A percentile compares a stretch with the other conserved stretches of the same genome.
phyloP scores from a whole-genome alignment of 75 land plant species.

The Sequoia sempervirens region DNA sequence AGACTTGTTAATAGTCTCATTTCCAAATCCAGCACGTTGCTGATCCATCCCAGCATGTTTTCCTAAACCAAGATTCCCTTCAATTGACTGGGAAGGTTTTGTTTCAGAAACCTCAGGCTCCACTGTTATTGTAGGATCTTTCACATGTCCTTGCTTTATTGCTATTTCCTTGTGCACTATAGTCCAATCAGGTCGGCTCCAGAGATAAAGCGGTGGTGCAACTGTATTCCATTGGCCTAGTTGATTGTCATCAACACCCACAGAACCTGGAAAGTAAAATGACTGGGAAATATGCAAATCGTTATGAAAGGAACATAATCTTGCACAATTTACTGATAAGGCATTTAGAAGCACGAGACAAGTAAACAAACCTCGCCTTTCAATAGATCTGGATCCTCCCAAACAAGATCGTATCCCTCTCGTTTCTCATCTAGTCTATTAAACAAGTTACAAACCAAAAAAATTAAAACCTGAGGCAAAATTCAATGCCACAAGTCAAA shows the following conservation, averaged over 20 bases:
- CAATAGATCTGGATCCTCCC: constrained; percentile 54
- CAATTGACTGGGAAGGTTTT: neutral
- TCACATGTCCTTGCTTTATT: constrained; percentile 34
- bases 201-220: constrained; percentile 70
- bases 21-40: neutral
- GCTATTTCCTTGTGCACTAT: constrained; percentile 50
- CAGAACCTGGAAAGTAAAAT: constrained; percentile 88
- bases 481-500: neutral
- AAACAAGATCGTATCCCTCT: constrained; percentile 54
- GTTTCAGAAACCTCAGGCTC: neutral
- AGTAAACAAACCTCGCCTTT: constrained; percentile 45
- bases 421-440: constrained; percentile 55
- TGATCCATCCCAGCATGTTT: neutral
- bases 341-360: too few species aligned
- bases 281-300: constrained; percentile 36
- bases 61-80: neutral
- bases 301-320: neutral
- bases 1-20: neutral
- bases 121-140: neutral
- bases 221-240: constrained; percentile 69
- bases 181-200: constrained; percentile 79
- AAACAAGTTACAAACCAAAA: neutral
- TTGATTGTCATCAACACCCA: constrained; percentile 63
- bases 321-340: neutral
- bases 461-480: neutral